These are phyloP conservation scores for Pleurotus platypus DNA, from an alignment of 768 basidiomycete genomes.

Conservation along the genomic window DNA sequence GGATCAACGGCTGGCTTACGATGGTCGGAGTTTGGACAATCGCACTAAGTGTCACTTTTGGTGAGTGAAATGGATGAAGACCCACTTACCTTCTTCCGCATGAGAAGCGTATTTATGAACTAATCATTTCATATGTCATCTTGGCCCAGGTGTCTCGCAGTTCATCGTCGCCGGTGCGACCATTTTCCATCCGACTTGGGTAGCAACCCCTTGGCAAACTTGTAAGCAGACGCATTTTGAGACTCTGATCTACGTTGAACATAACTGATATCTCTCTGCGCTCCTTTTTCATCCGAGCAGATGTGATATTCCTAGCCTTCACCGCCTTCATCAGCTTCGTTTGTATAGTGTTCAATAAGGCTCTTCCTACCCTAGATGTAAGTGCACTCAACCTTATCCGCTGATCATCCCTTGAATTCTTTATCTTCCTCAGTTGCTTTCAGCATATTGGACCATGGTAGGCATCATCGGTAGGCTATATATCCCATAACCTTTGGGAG, in stretches of 20 bases:
- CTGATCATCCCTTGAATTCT: not conserved
- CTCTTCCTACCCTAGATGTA: constrained; percentile 49
- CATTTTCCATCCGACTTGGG: constrained; percentile 58
- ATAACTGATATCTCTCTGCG: too few relatives aligned
- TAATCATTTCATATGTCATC: not conserved
- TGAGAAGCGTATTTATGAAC: too few relatives aligned
- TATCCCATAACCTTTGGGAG: not conserved
- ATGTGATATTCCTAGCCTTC: constrained; percentile 56
- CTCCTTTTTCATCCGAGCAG: constrained; percentile 18
- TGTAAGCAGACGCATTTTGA: constrained; percentile 27
- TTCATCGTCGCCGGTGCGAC: constrained; percentile 55
- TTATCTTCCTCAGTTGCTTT: constrained; percentile 37
- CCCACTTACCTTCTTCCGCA: too few relatives aligned
- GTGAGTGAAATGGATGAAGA: constrained; percentile 23
- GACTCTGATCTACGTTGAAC: too few relatives aligned
- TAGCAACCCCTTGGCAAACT: constrained; percentile 56
- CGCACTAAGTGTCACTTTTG: constrained; percentile 61
- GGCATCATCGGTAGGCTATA: constrained; percentile 43
- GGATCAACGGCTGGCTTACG: constrained; percentile 70
- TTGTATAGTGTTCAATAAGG: constrained; percentile 53
- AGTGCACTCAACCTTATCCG: constrained; percentile 8
- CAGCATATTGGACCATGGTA: constrained; percentile 60
- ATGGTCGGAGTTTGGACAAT: constrained; percentile 69
- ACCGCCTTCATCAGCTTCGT: constrained; percentile 42
- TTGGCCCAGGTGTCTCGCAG: constrained; percentile 44